These are phyloP conservation scores for Kazachstania kunashirensis DNA, from an alignment of 805 yeast genomes.

Conservation along the genomic window DNA sequence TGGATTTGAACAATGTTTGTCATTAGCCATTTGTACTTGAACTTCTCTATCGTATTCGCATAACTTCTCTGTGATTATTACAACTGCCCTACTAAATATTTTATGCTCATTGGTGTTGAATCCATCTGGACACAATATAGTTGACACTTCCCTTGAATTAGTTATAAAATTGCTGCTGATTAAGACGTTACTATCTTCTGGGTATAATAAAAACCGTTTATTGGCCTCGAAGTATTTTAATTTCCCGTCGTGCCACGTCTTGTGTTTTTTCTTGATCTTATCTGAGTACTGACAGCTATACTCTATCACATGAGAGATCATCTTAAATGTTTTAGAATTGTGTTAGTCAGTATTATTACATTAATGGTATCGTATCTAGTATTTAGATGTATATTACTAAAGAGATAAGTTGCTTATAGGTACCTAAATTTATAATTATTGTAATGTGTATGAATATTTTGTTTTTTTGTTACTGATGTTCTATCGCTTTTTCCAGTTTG, in stretches of 20 bases:
- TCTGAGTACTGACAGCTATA: conserved; percentile 27
- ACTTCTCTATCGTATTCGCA: conserved; percentile 16
- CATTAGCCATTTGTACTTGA: conserved; percentile 2
- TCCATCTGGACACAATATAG: conserved; percentile 14
- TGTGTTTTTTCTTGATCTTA: conserved; percentile 26
- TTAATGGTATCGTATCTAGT: too few species aligned
- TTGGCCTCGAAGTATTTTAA: conserved; percentile 16
- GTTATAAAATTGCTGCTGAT: conserved; percentile 21
- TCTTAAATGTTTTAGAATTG: too few species aligned
- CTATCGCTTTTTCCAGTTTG: too few species aligned
- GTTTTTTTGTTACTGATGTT: too few species aligned
- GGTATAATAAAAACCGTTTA: conserved; percentile 18
- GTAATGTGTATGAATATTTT: too few species aligned
- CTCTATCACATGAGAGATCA: conserved; percentile 19
- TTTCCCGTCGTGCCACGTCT: conserved; percentile 30
- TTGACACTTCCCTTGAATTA: conserved; percentile 14
- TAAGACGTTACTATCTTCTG: conserved; percentile 17
- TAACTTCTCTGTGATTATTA: conserved; percentile 14
- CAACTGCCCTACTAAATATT: conserved; percentile 20
- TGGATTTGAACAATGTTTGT: background rate
- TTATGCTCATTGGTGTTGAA: conserved; percentile 22
- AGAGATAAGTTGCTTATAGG: too few species aligned
- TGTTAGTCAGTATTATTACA: too few species aligned
- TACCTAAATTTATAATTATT: too few species aligned
- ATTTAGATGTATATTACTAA: too few species aligned